Evolutionary conservation across 306 rosid genomes (phyloP).

Genomic region (Macrotyloma uniflorum): DNA sequence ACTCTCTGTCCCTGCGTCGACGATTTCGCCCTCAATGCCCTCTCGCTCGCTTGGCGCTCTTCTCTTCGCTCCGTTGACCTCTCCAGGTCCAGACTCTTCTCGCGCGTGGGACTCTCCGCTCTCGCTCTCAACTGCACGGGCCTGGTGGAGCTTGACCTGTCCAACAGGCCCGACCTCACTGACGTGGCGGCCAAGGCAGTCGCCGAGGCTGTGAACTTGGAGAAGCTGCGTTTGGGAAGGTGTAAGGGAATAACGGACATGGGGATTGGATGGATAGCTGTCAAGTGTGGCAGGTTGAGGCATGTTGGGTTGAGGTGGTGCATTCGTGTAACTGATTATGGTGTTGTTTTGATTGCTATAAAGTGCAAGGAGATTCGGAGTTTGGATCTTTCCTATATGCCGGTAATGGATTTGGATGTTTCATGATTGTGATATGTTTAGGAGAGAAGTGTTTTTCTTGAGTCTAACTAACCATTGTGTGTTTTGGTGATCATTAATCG

Average conservation of each 20-base stretch:
- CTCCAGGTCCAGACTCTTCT: constrained; percentile 58
- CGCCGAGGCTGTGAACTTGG: constrained; percentile 66
- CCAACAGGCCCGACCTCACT: constrained; percentile 59
- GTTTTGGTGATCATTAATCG: constrained; percentile 9
- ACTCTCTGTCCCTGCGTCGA: constrained; percentile 67
- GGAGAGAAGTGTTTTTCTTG: background rate
- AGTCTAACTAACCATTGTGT: background rate
- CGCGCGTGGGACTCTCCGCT: constrained; percentile 51
- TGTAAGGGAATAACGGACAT: constrained; percentile 70
- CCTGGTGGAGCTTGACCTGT: constrained; percentile 65
- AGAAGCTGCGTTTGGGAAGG: constrained; percentile 64
- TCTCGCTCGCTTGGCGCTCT: constrained; percentile 43
- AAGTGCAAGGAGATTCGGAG: constrained; percentile 66
- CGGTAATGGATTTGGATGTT: constrained; percentile 45
- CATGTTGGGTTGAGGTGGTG: constrained; percentile 69
- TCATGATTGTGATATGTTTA: background rate
- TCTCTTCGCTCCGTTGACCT: constrained; percentile 55
- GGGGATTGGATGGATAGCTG: constrained; percentile 81
- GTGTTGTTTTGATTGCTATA: constrained; percentile 67
- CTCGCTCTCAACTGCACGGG: constrained; percentile 52
- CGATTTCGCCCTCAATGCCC: constrained; percentile 37
- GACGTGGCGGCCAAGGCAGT: constrained; percentile 59
- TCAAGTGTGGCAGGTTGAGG: constrained; percentile 62
- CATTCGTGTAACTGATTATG: constrained; percentile 62
- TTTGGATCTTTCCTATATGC: constrained; percentile 81